Conservation (phyloP, 345 rosid species). For the Luvunga scandens region DNA sequence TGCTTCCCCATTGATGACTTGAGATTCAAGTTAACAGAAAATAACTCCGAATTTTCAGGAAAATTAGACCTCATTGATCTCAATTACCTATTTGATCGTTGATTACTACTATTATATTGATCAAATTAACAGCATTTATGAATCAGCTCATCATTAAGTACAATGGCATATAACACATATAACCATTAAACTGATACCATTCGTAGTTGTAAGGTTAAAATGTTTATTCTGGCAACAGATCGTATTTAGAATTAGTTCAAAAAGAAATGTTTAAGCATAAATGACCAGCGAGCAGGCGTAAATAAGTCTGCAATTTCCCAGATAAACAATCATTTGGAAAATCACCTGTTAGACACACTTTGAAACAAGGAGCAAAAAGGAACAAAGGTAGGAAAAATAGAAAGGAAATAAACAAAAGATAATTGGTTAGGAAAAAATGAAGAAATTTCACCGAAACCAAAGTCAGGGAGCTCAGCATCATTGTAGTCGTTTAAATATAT, state of each 20-base stretch:
- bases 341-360: neutral
- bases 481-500: slow-evolving; percentile 18
- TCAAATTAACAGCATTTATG: neutral
- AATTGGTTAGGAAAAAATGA: neutral
- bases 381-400: neutral
- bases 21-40: neutral
- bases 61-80: too few species aligned
- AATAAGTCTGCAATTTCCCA: neutral
- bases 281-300: neutral
- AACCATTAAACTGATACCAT: neutral
- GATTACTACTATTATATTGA: too few species aligned
- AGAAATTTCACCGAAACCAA: slow-evolving; percentile 24
- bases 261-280: neutral
- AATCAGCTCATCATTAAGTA: neutral
- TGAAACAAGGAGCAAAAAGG: neutral
- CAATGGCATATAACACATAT: accelerated
- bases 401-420: neutral
- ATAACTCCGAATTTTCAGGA: neutral
- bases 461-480: slow-evolving; percentile 29
- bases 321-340: neutral
- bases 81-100: too few species aligned
- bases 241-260: neutral
- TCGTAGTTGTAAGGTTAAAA: neutral
- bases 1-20: neutral
- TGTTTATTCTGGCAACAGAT: neutral